A percentile compares a stretch with the other conserved stretches of the same genome.
These are phyloP conservation scores for Phytophthora pisi DNA, from an alignment of 352 stramenopile species.

Conservation along the genomic window DNA sequence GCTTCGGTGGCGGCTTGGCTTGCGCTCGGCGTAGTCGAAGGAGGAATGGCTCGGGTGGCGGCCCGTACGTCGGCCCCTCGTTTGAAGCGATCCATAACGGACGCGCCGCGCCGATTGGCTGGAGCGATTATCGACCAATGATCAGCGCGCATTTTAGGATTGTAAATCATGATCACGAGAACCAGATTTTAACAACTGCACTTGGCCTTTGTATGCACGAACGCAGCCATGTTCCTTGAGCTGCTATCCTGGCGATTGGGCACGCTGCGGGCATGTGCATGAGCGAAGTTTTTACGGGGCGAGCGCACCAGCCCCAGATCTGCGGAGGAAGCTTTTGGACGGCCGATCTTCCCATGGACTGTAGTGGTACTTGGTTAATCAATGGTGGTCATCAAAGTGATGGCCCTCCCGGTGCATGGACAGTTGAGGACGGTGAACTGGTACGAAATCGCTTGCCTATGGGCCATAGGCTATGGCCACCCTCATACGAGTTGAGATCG, in stretches of 20 bases:
- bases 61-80: constrained; percentile 21
- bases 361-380: background rate
- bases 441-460: background rate
- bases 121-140: constrained; percentile 12
- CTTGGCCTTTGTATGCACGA: background rate
- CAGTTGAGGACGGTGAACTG: background rate
- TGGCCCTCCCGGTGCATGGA: background rate
- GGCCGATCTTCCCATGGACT: background rate
- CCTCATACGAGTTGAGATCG: background rate
- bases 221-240: background rate
- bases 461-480: too few relatives aligned
- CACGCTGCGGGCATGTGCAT: background rate
- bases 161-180: constrained; percentile 25
- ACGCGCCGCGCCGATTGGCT: background rate
- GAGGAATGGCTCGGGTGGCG: constrained; percentile 23
- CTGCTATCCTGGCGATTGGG: background rate
- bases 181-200: constrained; percentile 2
- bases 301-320: background rate
- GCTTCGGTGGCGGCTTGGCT: constrained; percentile 3
- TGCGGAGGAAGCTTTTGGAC: background rate
- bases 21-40: constrained; percentile 22
- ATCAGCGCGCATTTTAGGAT: constrained; percentile 7
- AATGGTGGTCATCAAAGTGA: background rate
- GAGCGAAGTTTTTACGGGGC: background rate
- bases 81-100: constrained; percentile 31